Evolutionary conservation across 2,329 filamentous ascomycete species (phyloP).

Genomic region (Fusarium nodosum): DNA sequence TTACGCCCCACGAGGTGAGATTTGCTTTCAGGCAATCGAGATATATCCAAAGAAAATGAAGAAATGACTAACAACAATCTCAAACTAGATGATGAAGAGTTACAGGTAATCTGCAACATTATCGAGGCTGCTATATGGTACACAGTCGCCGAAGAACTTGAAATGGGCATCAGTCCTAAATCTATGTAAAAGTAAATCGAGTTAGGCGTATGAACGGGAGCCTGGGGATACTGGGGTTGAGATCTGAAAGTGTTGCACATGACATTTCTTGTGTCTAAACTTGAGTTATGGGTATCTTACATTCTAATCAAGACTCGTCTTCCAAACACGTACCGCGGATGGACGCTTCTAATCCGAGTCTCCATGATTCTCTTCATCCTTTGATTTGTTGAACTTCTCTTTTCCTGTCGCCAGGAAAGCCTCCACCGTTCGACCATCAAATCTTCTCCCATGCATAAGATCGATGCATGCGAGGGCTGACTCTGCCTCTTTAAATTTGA

Average conservation of each 20-base stretch:
- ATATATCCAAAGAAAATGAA: neutral
- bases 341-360: constrained; percentile 51
- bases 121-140: constrained; percentile 82
- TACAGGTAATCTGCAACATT: constrained; percentile 76
- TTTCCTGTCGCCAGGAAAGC: constrained; percentile 78
- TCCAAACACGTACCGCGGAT: constrained; percentile 11
- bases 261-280: constrained; percentile 17
- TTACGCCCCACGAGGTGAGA: constrained; percentile 77
- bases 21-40: constrained; percentile 20
- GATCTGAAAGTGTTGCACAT: constrained; percentile 10
- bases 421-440: constrained; percentile 78
- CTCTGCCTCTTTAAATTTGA: constrained; percentile 81
- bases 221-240: neutral
- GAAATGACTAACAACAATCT: constrained; percentile 10
- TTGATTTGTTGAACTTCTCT: constrained; percentile 80
- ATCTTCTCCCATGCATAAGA: constrained; percentile 84
- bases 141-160: constrained; percentile 62
- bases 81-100: constrained; percentile 70
- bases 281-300: constrained; percentile 49
- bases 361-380: constrained; percentile 65
- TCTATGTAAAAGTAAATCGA: constrained; percentile 19
- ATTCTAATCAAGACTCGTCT: constrained; percentile 36
- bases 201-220: constrained; percentile 6
- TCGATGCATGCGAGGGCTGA: constrained; percentile 80
- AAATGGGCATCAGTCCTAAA: constrained; percentile 50